Conservation (phyloP, 2,329 filamentous ascomycete genomes). For the Aspergillus candidus region DNA sequence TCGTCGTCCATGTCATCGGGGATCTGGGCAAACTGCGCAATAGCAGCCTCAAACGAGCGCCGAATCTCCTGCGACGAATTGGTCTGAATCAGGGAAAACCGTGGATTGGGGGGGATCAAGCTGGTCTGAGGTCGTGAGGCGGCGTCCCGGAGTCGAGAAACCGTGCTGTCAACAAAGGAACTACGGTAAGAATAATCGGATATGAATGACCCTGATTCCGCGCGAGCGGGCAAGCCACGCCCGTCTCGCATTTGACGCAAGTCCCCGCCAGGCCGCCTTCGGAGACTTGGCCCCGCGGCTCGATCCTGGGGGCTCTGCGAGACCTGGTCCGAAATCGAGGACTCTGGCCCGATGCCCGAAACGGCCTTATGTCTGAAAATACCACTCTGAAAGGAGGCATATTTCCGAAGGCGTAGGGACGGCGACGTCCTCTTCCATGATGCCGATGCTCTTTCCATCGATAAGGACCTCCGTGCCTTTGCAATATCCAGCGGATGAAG, state of each 20-base stretch:
- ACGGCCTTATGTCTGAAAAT: constrained; percentile 28
- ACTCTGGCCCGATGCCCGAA: constrained; percentile 19
- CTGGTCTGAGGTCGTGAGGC: constrained; percentile 22
- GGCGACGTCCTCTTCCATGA: constrained; percentile 24
- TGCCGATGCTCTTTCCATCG: constrained; percentile 19
- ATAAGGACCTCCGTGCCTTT: constrained; percentile 23
- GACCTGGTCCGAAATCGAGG: constrained; percentile 12
- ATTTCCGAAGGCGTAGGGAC: constrained; percentile 37
- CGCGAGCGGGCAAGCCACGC: constrained; percentile 50
- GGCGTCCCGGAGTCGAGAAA: constrained; percentile 10
- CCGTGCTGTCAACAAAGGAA: constrained; percentile 19
- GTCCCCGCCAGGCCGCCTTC: constrained; percentile 69
- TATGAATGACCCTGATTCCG: constrained; percentile 30
- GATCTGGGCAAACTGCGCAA: constrained; percentile 78
- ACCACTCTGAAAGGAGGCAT: constrained; percentile 41
- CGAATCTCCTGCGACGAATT: constrained; percentile 53
- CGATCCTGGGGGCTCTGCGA: constrained; percentile 13
- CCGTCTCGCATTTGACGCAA: constrained; percentile 62
- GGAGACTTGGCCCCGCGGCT: constrained; percentile 49
- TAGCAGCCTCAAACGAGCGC: constrained; percentile 79
- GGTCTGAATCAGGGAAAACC: constrained; percentile 42
- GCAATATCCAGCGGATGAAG: constrained; percentile 14
- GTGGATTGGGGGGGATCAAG: constrained; percentile 27
- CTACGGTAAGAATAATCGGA: constrained; percentile 33
- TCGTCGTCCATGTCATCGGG: constrained; percentile 69